Percentiles rank a stretch among this genome's conserved stretches.
phyloP scores from a whole-genome alignment of 2,329 filamentous ascomycete species.

The Colletotrichum cuscutae region DNA sequence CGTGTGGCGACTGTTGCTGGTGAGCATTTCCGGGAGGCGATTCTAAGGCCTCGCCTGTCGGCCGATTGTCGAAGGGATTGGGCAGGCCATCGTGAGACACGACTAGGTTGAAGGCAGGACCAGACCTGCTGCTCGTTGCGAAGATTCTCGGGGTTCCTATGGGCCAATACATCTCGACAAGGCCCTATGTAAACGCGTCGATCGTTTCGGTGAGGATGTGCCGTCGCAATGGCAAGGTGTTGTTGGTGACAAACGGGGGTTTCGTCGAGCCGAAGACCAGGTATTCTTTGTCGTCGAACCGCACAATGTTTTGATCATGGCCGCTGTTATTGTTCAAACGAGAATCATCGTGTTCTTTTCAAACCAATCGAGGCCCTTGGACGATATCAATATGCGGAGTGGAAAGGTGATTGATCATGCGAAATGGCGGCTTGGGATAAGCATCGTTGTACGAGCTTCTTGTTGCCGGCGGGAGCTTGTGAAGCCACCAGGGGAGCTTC shows the following conservation, averaged over 20 bases:
- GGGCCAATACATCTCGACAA: constrained; percentile 85
- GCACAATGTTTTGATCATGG: constrained; percentile 29
- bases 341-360: constrained; percentile 6
- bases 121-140: constrained; percentile 76
- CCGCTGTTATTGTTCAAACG: constrained; percentile 18
- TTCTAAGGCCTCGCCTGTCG: constrained; percentile 44
- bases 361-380: background rate
- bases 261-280: constrained; percentile 4
- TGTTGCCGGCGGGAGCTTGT: constrained; percentile 1
- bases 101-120: constrained; percentile 59
- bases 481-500: constrained; percentile 1
- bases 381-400: background rate
- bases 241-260: background rate
- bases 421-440: background rate
- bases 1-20: constrained; percentile 41
- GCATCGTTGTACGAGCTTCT: background rate
- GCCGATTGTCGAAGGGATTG: constrained; percentile 42
- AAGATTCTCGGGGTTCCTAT: constrained; percentile 86
- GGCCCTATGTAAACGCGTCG: background rate
- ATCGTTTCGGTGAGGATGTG: background rate
- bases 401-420: background rate
- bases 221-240: constrained; percentile 17
- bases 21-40: constrained; percentile 38
- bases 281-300: constrained; percentile 20
- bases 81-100: constrained; percentile 71